These are phyloP conservation scores for Podospora appendiculata DNA, from an alignment of 495 filamentous ascomycete species.

Conservation along the genomic window DNA sequence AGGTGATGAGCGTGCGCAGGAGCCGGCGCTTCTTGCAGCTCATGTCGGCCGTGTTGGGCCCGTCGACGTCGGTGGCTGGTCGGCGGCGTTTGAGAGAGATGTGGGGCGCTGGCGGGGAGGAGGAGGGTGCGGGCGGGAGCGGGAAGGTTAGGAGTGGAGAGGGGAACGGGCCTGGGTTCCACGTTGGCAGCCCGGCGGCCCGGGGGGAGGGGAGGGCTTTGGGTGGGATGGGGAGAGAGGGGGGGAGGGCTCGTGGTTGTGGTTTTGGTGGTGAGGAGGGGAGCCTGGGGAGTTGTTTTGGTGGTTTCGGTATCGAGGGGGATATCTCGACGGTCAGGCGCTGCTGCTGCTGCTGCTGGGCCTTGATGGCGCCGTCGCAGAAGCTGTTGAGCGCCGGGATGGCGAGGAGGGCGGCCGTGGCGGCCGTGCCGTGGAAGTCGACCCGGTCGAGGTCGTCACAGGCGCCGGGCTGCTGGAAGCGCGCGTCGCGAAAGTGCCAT, in stretches of 20 bases:
- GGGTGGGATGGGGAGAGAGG: no score
- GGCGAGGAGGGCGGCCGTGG: no score
- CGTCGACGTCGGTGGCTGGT: constrained; percentile 54
- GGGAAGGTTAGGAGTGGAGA: constrained; percentile 10
- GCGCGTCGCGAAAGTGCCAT: constrained; percentile 18
- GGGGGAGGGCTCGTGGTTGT: no score
- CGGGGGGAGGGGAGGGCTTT: neutral
- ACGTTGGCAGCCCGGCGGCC: constrained; percentile 11
- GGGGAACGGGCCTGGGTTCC: neutral
- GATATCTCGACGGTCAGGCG: neutral
- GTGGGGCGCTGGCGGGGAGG: neutral
- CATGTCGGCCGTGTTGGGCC: constrained; percentile 39
- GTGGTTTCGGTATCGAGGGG: neutral
- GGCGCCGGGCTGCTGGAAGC: constrained; percentile 1
- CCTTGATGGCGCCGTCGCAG: constrained; percentile 7
- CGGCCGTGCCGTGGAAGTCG: constrained; percentile 6
- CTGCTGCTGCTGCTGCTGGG: neutral
- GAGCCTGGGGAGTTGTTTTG: neutral
- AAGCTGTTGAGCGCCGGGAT: constrained; percentile 13
- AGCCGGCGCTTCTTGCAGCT: constrained; percentile 62
- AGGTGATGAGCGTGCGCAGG: constrained; percentile 56
- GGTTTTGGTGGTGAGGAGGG: no score
- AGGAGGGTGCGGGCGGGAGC: neutral
- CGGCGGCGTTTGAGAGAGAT: constrained; percentile 47
- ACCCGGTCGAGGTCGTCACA: no score